These are phyloP conservation scores for Fusarium ramigenum DNA, from an alignment of 2,329 filamentous ascomycete species.

Conservation along the genomic window DNA sequence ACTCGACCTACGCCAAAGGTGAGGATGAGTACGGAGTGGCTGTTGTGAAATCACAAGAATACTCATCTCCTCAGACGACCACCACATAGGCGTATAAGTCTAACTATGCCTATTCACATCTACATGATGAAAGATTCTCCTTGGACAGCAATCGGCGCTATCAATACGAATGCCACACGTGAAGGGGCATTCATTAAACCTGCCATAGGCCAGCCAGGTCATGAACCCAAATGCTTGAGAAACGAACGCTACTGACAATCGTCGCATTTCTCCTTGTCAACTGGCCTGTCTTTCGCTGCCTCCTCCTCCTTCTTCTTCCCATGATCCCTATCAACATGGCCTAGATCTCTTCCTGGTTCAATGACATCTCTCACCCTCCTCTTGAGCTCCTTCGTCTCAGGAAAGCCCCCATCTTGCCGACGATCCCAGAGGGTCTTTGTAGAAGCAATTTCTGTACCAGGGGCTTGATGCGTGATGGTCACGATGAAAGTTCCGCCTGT, in stretches of 20 bases:
- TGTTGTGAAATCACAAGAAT: background rate
- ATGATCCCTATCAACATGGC: constrained; percentile 76
- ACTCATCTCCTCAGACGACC: background rate
- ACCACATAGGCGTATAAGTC: background rate
- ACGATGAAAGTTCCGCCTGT: constrained; percentile 88
- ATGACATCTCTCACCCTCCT: constrained; percentile 83
- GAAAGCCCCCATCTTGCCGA: constrained; percentile 87
- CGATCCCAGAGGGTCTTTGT: constrained; percentile 83
- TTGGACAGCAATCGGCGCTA: background rate
- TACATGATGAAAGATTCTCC: background rate
- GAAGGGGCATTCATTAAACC: background rate
- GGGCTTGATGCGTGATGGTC: constrained; percentile 60
- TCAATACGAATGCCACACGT: background rate
- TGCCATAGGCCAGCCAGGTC: background rate
- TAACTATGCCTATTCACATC: background rate
- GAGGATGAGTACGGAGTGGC: background rate
- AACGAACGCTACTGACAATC: constrained; percentile 38
- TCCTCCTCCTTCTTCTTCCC: constrained; percentile 4
- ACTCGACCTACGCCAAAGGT: background rate
- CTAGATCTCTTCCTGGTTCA: constrained; percentile 79
- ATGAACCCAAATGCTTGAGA: background rate
- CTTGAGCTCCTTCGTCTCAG: constrained; percentile 92
- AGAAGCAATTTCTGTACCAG: constrained; percentile 36
- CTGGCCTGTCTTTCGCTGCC: background rate
- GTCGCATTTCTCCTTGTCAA: constrained; percentile 35